A percentile compares a stretch with the other conserved stretches of the same genome.
phyloP scores from a whole-genome alignment of 179 eudicot genomes.

The Kewa caespitosa region DNA sequence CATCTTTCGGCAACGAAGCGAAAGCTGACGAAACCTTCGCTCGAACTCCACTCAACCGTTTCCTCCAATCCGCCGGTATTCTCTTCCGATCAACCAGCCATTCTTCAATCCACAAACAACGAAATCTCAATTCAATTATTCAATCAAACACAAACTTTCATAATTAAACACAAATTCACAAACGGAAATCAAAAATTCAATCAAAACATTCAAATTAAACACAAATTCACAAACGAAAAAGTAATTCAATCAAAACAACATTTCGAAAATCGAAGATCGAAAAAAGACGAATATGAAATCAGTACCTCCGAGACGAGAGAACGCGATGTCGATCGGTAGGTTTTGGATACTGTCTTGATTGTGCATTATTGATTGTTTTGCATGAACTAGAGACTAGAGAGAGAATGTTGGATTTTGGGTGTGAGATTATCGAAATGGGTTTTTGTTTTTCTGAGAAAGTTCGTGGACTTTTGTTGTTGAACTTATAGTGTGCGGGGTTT shows the following conservation, averaged over 20 bases:
- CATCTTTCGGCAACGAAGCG: slow-evolving; percentile 68
- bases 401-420: background rate
- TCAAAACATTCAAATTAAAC: background rate
- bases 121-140: too few relatives aligned
- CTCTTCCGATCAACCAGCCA: slow-evolving; percentile 98
- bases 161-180: background rate
- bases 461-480: background rate
- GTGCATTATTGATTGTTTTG: slow-evolving; percentile 27
- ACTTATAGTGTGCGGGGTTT: too few relatives aligned
- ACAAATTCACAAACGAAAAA: background rate
- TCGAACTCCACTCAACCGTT: slow-evolving; percentile 57
- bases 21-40: slow-evolving; percentile 71
- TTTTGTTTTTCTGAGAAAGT: slow-evolving; percentile 1
- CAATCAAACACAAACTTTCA: slow-evolving; percentile 12
- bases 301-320: slow-evolving; percentile 85
- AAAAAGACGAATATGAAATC: background rate
- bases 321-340: slow-evolving; percentile 90
- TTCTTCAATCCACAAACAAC: slow-evolving; percentile 51
- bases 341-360: slow-evolving; percentile 56
- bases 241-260: background rate
- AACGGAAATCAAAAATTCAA: slow-evolving; percentile 13
- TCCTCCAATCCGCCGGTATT: slow-evolving; percentile 82
- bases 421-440: background rate
- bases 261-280: background rate
- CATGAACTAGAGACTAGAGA: too few relatives aligned